Percentiles rank a stretch among this genome's conserved stretches.
Conservation (phyloP, 768 basidiomycete genomes). For the Aureoboletus auriporus region DNA sequence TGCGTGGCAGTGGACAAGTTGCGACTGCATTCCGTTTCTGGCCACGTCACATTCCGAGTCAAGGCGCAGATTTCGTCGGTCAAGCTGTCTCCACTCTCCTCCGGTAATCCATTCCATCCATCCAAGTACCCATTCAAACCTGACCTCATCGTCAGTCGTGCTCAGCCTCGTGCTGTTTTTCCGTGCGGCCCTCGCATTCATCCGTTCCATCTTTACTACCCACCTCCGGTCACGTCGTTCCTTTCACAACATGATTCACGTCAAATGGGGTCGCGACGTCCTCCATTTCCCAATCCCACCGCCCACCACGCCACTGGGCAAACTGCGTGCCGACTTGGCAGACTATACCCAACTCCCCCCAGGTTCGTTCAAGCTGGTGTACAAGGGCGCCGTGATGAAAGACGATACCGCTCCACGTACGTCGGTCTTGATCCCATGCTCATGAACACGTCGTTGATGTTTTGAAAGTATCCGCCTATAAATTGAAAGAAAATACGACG, state of each 20-base stretch:
- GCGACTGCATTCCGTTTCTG: constrained; percentile 8
- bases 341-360: constrained; percentile 70
- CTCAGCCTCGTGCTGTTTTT: constrained; percentile 34
- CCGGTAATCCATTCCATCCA: constrained; percentile 14
- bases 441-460: no score
- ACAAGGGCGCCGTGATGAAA: constrained; percentile 87
- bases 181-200: constrained; percentile 22
- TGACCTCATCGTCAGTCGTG: constrained; percentile 15
- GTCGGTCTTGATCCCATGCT: constrained; percentile 17
- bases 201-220: constrained; percentile 6
- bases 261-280: constrained; percentile 51
- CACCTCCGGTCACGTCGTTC: constrained; percentile 7
- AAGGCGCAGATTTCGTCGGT: constrained; percentile 1
- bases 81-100: constrained; percentile 29
- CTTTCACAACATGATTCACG: constrained; percentile 34
- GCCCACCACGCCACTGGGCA: constrained; percentile 52
- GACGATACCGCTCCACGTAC: constrained; percentile 67
- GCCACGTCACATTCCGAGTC: constrained; percentile 3
- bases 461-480: constrained; percentile 65
- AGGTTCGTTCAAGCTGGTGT: constrained; percentile 79
- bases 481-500: constrained; percentile 61
- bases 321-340: constrained; percentile 59
- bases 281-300: constrained; percentile 54
- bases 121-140: neutral
- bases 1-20: neutral